Percentiles rank a stretch among this genome's conserved stretches.
Conservation (phyloP, 305 asterid genomes). For the Nicotiana rustica region DNA sequence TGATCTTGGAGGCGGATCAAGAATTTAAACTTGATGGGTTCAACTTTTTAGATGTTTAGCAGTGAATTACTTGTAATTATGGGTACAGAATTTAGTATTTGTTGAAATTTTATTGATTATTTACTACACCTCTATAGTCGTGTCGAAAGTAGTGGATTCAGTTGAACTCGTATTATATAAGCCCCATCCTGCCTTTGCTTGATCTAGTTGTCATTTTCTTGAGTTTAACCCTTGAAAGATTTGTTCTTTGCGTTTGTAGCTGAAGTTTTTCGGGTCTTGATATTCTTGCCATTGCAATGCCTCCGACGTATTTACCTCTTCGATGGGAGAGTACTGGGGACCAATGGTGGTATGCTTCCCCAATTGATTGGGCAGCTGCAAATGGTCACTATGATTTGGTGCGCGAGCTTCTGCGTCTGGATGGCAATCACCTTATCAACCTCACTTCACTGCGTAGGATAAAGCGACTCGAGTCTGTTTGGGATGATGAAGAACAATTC, state of each 20-base stretch:
- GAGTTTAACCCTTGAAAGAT: background rate
- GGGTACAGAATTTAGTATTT: too few relatives aligned
- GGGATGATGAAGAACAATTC: conserved; percentile 95
- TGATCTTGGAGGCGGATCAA: too few relatives aligned
- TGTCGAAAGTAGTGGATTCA: too few relatives aligned
- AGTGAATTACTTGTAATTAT: too few relatives aligned
- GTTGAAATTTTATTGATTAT: too few relatives aligned
- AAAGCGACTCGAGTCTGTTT: conserved; percentile 90
- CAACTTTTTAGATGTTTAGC: too few relatives aligned
- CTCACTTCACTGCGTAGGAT: conserved; percentile 85
- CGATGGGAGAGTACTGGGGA: conserved; percentile 99
- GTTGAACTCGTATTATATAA: too few relatives aligned
- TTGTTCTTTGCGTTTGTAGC: background rate
- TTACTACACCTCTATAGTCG: too few relatives aligned
- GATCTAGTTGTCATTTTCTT: too few relatives aligned
- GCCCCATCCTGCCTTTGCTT: too few relatives aligned
- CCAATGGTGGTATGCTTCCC: conserved; percentile 99
- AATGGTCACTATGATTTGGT: conserved; percentile 94
- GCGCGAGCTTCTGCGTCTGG: conserved; percentile 90
- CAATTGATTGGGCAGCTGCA: conserved; percentile 98
- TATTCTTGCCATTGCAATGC: conserved; percentile 47
- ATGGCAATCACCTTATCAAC: conserved; percentile 85
- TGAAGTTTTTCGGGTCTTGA: background rate
- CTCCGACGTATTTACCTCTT: conserved; percentile 78
- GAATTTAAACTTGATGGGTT: too few relatives aligned